Conservation (phyloP, 169 alveolate species). For the Eimeria nieschulzi region DNA sequence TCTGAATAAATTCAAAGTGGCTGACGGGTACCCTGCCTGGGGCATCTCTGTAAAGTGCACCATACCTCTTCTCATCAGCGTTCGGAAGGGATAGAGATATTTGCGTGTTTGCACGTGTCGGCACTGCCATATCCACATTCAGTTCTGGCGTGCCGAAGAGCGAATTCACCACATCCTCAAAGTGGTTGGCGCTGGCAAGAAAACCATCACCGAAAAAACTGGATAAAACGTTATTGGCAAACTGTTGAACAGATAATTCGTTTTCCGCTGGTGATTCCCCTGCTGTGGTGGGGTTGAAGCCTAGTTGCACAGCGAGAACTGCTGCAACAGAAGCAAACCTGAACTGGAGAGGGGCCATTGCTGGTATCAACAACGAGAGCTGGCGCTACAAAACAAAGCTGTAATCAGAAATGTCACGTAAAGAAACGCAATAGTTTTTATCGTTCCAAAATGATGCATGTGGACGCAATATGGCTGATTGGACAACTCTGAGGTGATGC, state of each 20-base stretch:
- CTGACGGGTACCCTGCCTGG: not conserved
- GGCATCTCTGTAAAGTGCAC: not conserved
- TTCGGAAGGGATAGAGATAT: not conserved
- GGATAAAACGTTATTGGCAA: not conserved
- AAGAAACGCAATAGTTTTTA: too few species aligned
- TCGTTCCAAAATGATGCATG: too few species aligned
- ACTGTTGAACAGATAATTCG: not conserved
- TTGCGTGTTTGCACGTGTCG: not conserved
- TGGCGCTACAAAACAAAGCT: too few species aligned
- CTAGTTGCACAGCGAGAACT: constrained; percentile 21
- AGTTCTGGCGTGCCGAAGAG: not conserved
- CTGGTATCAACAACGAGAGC: not conserved
- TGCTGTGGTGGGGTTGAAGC: not conserved
- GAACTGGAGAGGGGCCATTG: constrained; percentile 49
- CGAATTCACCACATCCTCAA: not conserved
- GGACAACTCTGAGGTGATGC: too few species aligned
- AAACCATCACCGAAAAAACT: constrained; percentile 1
- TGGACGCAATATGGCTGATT: too few species aligned
- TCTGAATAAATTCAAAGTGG: too few species aligned
- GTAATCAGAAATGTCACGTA: too few species aligned
- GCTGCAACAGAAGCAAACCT: constrained; percentile 46
- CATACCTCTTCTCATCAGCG: constrained; percentile 9
- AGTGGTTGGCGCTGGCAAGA: not conserved
- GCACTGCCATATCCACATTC: not conserved
- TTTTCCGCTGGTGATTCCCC: not conserved